Evolutionary conservation across 768 basidiomycete species (phyloP), one percentile per base, ranked within the genome.

Genomic region (Gymnopilus junonius): DNA sequence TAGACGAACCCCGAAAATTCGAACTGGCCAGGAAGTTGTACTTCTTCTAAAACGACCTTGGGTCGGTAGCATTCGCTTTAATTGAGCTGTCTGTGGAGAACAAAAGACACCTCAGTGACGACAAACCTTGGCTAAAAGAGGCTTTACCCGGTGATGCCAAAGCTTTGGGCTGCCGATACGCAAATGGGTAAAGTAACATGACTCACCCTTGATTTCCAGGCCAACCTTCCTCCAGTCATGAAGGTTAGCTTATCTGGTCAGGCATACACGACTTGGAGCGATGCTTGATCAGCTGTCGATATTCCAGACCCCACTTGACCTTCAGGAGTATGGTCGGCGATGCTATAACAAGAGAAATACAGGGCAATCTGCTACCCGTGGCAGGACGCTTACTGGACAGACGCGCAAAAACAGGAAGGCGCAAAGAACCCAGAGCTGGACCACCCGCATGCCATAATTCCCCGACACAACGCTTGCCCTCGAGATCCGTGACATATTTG

Each of bases 41-140:
- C n/a, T 29, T 51, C 27, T 29, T 55, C 54, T 40, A 55, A 55
- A 55, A 40, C 54, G 54, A 35, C 35, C 35, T 55, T 55, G 48
- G 7, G 27, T 40, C 54, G 39, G 39, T 55, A 37, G 21, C 37
- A 55, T 37, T 55, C 23, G 23, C 11, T 8, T 21, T 39, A 14
- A 29, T 55, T 55, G 39, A 37, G 54, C 10, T 40, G 23, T 8
- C 35, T 55, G 23, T 55, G 23, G 14, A 29, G 27, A 27, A 17
- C 25, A 37, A 55, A 39, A 8, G 35, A 39, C 15, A 32, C 54
- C 23, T 55, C 12, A 4, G 35, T n/a, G 54, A 55, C 54, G 54
- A 55, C 37, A 32, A 35, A 55, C 14, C 27, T n/a, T 39, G 25
- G 35, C 25, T 37, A 40, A 35, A 25, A 55, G 54, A 51, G 31